Evolutionary conservation across 805 yeast species (phyloP).

Genomic region (Suhomyces vadensis): DNA sequence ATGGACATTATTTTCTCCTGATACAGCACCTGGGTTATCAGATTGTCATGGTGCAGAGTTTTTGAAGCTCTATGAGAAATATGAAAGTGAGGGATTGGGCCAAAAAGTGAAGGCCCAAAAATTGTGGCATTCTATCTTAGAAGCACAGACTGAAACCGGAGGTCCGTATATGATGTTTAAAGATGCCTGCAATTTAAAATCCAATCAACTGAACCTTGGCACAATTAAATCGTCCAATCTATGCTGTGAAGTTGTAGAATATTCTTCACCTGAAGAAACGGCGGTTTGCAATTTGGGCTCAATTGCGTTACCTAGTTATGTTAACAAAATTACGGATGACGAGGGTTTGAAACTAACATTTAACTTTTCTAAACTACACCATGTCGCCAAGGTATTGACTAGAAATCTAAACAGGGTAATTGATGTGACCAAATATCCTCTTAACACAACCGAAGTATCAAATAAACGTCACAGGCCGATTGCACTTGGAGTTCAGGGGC

Average conservation of each 20-base stretch:
- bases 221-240: slow-evolving; percentile 60
- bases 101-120: slow-evolving; percentile 60
- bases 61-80: slow-evolving; percentile 49
- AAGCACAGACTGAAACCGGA: slow-evolving; percentile 66
- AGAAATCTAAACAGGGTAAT: slow-evolving; percentile 57
- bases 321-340: slow-evolving; percentile 41
- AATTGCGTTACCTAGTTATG: slow-evolving; percentile 57
- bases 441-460: slow-evolving; percentile 52
- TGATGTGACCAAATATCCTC: slow-evolving; percentile 58
- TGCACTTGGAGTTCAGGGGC: slow-evolving; percentile 65
- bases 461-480: slow-evolving; percentile 62
- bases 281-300: slow-evolving; percentile 66
- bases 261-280: slow-evolving; percentile 57
- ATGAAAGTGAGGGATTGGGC: slow-evolving; percentile 56
- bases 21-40: slow-evolving; percentile 57
- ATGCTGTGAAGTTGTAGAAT: slow-evolving; percentile 65
- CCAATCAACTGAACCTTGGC: slow-evolving; percentile 63
- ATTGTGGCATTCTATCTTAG: slow-evolving; percentile 60
- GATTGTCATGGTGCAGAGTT: slow-evolving; percentile 60
- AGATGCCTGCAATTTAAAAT: slow-evolving; percentile 59
- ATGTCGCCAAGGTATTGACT: slow-evolving; percentile 54
- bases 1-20: slow-evolving; percentile 62
- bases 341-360: slow-evolving; percentile 42
- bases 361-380: slow-evolving; percentile 57
- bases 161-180: slow-evolving; percentile 65